Conservation (phyloP, 345 rosid species). For the Eucalyptus tenuipes region DNA sequence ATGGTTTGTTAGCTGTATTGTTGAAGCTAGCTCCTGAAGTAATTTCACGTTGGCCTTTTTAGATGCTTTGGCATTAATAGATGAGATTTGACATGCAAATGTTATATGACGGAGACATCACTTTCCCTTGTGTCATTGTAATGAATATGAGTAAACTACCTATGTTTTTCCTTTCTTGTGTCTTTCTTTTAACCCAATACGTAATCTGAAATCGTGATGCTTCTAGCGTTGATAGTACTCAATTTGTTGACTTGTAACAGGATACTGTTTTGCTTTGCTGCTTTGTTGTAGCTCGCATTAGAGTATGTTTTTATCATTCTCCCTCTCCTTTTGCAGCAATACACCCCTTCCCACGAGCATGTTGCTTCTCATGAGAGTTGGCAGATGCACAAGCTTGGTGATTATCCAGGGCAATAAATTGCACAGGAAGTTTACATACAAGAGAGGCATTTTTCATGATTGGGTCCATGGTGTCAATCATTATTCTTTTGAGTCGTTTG, state of each 20-base stretch:
- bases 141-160: neutral
- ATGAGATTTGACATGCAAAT: neutral
- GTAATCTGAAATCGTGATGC: neutral
- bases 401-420: conserved; percentile 27
- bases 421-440: conserved; percentile 9
- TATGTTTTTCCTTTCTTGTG: neutral
- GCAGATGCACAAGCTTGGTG: conserved; percentile 63
- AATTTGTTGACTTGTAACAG: neutral
- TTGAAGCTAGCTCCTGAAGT: neutral
- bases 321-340: conserved; percentile 35
- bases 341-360: conserved; percentile 56
- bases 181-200: neutral
- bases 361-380: conserved; percentile 92
- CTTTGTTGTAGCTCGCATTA: neutral
- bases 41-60: neutral
- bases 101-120: neutral
- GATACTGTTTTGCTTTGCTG: neutral
- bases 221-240: neutral
- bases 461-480: conserved; percentile 11
- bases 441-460: conserved; percentile 9
- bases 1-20: neutral
- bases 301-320: neutral
- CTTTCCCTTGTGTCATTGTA: neutral
- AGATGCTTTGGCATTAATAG: neutral
- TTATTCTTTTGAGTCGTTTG: conserved; percentile 6